Evolutionary conservation across 495 filamentous ascomycete genomes (phyloP).

Genomic region (Friedmanniomyces simplex): DNA sequence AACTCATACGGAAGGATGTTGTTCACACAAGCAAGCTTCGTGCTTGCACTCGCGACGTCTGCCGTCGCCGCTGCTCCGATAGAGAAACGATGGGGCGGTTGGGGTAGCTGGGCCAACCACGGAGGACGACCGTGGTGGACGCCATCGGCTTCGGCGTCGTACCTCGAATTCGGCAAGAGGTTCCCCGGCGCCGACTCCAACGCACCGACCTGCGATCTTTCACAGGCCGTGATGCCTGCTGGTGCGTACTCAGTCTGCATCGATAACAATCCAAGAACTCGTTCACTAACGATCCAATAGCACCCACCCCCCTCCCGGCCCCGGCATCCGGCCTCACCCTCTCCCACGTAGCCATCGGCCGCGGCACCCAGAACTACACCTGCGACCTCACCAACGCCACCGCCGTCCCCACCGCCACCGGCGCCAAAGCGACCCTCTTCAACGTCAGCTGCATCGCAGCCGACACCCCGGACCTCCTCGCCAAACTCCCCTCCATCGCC

Average conservation of each 20-base stretch:
- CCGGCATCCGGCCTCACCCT: conserved; percentile 48
- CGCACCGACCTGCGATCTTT: conserved; percentile 9
- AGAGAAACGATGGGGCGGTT: conserved; percentile 9
- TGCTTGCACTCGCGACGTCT: conserved; percentile 10
- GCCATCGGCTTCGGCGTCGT: conserved; percentile 2
- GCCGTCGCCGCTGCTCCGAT: conserved; percentile 3
- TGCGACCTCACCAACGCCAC: conserved; percentile 52
- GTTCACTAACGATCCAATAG: conserved; percentile 3
- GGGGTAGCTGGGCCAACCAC: background rate
- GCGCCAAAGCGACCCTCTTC: conserved; percentile 79
- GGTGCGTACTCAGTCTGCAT: conserved; percentile 5
- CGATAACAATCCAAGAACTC: conserved; percentile 12
- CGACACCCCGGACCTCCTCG: conserved; percentile 55
- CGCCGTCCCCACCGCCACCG: conserved; percentile 47
- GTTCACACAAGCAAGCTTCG: conserved; percentile 4
- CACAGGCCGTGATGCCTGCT: conserved; percentile 6
- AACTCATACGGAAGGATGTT: conserved; percentile 14
- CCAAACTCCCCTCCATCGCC: conserved; percentile 37
- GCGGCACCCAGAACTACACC: conserved; percentile 88
- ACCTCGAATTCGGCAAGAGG: conserved; percentile 12
- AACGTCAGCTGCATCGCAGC: conserved; percentile 73
- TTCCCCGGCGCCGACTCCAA: background rate
- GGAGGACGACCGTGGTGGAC: conserved; percentile 2
- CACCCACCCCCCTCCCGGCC: conserved; percentile 41
- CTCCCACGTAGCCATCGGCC: conserved; percentile 72